Percentiles rank a stretch among this genome's conserved stretches.
phyloP scores from a whole-genome alignment of 2,329 filamentous ascomycete genomes.

The Ophiognomonia clavigignenti-juglandacearum region DNA sequence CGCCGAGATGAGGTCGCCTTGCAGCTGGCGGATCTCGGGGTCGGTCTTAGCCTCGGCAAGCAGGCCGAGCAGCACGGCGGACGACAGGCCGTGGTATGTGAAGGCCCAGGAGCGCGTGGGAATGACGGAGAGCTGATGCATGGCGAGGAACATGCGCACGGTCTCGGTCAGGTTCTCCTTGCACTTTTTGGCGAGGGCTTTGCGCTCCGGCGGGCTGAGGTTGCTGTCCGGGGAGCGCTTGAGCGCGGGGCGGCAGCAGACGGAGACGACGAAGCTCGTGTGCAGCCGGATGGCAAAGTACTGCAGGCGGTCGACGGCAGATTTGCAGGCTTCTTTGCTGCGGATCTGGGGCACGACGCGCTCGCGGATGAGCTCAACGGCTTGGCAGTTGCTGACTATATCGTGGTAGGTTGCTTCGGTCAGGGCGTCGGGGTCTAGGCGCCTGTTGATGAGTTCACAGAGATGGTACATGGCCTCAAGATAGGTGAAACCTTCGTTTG shows the following conservation, averaged over 20 bases:
- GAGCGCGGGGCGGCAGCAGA: slow-evolving; percentile 59
- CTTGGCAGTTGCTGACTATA: slow-evolving; percentile 54
- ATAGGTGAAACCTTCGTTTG: slow-evolving; percentile 49
- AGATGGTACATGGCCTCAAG: slow-evolving; percentile 63
- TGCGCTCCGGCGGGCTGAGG: slow-evolving; percentile 49
- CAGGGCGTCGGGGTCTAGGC: slow-evolving; percentile 50
- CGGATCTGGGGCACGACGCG: slow-evolving; percentile 48
- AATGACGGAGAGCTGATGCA: slow-evolving; percentile 64
- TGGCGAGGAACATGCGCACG: slow-evolving; percentile 63
- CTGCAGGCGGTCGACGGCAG: slow-evolving; percentile 57
- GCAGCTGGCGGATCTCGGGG: slow-evolving; percentile 57
- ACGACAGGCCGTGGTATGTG: slow-evolving; percentile 63
- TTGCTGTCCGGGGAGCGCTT: slow-evolving; percentile 44
- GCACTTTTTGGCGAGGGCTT: slow-evolving; percentile 51
- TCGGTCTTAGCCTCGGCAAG: slow-evolving; percentile 59
- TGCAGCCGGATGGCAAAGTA: slow-evolving; percentile 61
- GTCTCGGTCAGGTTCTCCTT: slow-evolving; percentile 60
- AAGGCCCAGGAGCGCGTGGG: slow-evolving; percentile 65
- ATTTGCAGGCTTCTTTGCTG: slow-evolving; percentile 59
- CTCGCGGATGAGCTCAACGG: slow-evolving; percentile 46
- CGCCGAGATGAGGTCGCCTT: slow-evolving; percentile 59
- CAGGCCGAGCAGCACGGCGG: slow-evolving; percentile 59
- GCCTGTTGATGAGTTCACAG: slow-evolving; percentile 54
- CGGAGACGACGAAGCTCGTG: slow-evolving; percentile 60
- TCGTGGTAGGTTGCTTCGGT: slow-evolving; percentile 45